Conservation (phyloP, 805 yeast genomes). For the Yarrowia osloensis region DNA sequence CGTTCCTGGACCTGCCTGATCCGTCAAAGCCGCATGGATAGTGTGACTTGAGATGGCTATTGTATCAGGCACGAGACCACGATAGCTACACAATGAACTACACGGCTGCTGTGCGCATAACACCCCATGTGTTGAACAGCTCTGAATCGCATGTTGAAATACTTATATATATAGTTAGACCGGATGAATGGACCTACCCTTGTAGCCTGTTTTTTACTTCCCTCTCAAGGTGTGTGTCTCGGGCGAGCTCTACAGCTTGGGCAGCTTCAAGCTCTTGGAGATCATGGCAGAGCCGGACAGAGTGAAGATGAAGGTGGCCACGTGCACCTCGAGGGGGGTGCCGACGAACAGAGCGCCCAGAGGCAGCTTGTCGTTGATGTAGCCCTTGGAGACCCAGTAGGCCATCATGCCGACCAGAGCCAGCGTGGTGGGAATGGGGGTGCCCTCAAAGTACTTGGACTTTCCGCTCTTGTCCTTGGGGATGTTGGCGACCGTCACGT, state of each 20-base stretch:
- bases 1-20: neutral
- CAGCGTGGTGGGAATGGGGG: constrained; percentile 91
- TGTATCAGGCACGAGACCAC: too few species aligned
- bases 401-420: constrained; percentile 75
- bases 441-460: constrained; percentile 90
- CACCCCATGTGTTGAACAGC: too few species aligned
- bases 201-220: neutral
- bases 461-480: constrained; percentile 90
- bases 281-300: constrained; percentile 89
- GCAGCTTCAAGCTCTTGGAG: constrained; percentile 85
- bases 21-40: neutral
- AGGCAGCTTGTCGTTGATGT: constrained; percentile 54
- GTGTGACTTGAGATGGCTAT: too few species aligned
- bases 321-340: constrained; percentile 71
- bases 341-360: constrained; percentile 62
- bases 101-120: too few species aligned
- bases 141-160: constrained; percentile 10
- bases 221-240: neutral
- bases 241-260: constrained; percentile 60
- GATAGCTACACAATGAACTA: too few species aligned
- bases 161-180: constrained; percentile 25
- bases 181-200: constrained; percentile 16
- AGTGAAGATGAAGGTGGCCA: constrained; percentile 61
- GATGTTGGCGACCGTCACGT: constrained; percentile 87
- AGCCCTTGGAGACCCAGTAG: constrained; percentile 55